Evolutionary conservation across 2,329 filamentous ascomycete genomes (phyloP).

Genomic region (Fulvia fulva): DNA sequence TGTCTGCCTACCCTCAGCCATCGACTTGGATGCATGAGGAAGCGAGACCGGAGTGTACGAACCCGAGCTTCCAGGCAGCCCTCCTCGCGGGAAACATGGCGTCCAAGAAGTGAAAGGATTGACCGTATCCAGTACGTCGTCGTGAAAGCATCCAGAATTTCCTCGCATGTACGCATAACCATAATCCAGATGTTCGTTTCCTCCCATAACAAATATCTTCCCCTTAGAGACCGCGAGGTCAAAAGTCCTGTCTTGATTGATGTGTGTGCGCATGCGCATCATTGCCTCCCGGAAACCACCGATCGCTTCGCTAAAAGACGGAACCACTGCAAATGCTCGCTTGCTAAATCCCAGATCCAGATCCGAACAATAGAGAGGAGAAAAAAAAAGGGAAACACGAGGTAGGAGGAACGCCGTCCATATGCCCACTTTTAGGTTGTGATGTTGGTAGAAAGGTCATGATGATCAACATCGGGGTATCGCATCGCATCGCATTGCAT

Average conservation of each 20-base stretch:
- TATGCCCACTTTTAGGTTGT: slow-evolving; percentile 44
- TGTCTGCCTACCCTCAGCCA: slow-evolving; percentile 16
- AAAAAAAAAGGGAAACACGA: slow-evolving; percentile 14
- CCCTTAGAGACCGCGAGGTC: slow-evolving; percentile 16
- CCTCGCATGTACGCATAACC: slow-evolving; percentile 12
- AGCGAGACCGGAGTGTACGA: slow-evolving; percentile 22
- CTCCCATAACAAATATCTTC: slow-evolving; percentile 2
- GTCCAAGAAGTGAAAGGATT: slow-evolving; percentile 10
- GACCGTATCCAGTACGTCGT: slow-evolving; percentile 10
- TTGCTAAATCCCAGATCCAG: slow-evolving; percentile 15
- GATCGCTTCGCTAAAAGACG: slow-evolving; percentile 10
- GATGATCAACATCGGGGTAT: slow-evolving; percentile 39
- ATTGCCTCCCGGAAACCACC: slow-evolving; percentile 7
- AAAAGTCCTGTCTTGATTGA: slow-evolving; percentile 11
- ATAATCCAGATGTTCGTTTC: background rate
- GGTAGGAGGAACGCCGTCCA: slow-evolving; percentile 50
- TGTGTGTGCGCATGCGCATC: slow-evolving; percentile 7
- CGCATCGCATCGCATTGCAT: slow-evolving; percentile 38
- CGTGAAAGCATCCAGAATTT: slow-evolving; percentile 9
- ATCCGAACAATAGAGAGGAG: slow-evolving; percentile 7
- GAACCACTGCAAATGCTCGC: no score
- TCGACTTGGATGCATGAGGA: background rate
- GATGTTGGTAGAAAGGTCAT: slow-evolving; percentile 31
- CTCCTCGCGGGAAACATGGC: slow-evolving; percentile 7
- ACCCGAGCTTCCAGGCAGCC: slow-evolving; percentile 22